Evolutionary conservation across 805 yeast species (phyloP), one percentile per base, ranked within the genome.

Genomic region (Saccharomyces eubayanus): DNA sequence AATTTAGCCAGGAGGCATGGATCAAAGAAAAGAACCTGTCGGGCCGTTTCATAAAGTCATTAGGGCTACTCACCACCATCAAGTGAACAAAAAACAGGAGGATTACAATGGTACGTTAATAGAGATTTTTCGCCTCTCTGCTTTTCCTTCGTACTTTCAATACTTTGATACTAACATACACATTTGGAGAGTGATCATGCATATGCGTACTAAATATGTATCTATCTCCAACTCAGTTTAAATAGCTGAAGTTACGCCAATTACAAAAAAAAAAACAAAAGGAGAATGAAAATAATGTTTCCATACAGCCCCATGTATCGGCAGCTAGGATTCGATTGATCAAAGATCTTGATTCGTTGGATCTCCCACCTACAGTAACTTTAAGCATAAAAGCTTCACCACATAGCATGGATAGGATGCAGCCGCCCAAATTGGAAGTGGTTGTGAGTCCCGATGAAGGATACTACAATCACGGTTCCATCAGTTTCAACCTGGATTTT

Each of bases 401-500:
- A 21, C 31, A 52, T 5, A 49, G 57, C 6, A 2, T 20, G 6
- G 45, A 28, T 14, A 27, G 53, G 2, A 31, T 40, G 3, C 53
- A 54, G 5, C 27, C 45, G 6, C 66, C 68, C 3, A 31, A 53
- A 27, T 48, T 67, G 2, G 47, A 55, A n/a, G 53, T 67, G 6
- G 52, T 24, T 8, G 57, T 67, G 3, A 46, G 47, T 9, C 71
- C 71, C 0, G 67, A 67, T 50, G 68, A 64, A 50, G 71, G 71
- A 5, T 62, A 53, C 49, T 68, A 68, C 54, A 51, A 49, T 24
- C 57, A 54, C 40, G 72, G 71, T 1, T 53, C 53, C 20, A 66
- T 92, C 71, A 66, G 67, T 21, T 92, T 92, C 68, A 73, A 75
- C n/a, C 80, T 91, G 48, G 74, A 72, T 31, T 76, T 91, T 45